Base-by-base conservation (phyloP, 1,284 basidiomycete species). In the Trichosporon ovoides region DNA sequence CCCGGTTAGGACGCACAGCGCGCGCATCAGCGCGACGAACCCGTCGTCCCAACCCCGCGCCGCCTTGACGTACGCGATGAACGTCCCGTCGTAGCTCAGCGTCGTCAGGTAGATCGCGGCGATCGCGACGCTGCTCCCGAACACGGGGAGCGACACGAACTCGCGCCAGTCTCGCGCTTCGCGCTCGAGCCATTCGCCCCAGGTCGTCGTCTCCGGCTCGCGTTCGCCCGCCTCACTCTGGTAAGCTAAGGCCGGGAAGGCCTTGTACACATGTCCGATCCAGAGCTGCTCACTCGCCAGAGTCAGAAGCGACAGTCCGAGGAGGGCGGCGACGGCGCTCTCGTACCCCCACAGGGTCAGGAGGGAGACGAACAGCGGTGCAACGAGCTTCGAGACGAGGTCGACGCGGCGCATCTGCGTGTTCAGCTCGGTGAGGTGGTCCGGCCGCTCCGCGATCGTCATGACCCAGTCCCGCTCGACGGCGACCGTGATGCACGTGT, bases 401-500 rank as follows among this genome's bases (percentile, higher is more conserved):
- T 80, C 80, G 36, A 80, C 78, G 14, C 80, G 71, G 1, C 80
- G 73, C 56, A 79, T 73, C 34, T 57, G 73, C 28, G 77, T 75
- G 61, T 79, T 79, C 36, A 78, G 62, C n/a, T 52, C 38, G 0
- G 73, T 77, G 12, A 77, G 62, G 3, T 61, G 58, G 10, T 51
- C 61, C 52, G 72, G 52, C 19, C 63, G 53, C 48, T 68, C 50
- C 5, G 78, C 73, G 57, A 81, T 79, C 38, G 73, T 68, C 3
- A 76, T 77, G 7, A 80, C 77, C 80, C 81, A 82, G 58, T 81
- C 80, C 7, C 81, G 65, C 63, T 81, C 80, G 20, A 81, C 72
- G 0, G 77, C 77, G 1, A 81, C 76, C 9, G 73, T 78, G 52
- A 80, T 70, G 0, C 76, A 78, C 6, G 79, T 78, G 46, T 76